Base-by-base conservation (phyloP, 1,284 basidiomycete species). In the Paramarasmius palmivorus region DNA sequence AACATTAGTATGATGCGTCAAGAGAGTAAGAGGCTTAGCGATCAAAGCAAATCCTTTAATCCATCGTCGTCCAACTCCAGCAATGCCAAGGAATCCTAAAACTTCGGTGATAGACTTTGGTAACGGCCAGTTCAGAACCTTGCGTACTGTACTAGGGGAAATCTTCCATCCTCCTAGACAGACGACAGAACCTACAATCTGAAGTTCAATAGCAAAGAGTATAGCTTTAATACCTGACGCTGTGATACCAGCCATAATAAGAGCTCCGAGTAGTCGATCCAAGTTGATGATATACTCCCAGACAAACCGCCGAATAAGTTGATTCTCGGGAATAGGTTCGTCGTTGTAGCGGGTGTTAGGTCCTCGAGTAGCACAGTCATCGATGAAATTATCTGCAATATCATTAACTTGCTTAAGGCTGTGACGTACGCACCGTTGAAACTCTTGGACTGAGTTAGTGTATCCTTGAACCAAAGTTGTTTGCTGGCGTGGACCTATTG, bases 401-500 rank as follows among this genome's bases (percentile, higher is more conserved):
- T 59, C 37, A 2, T 60, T 60, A 0, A 49, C 55, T 0, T 55
- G 45, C n/a, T 55, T 49, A 1, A 71, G 50, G 0, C 60, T 54
- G 47, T 71, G 69, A 4, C 41, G 41, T 0, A 59, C 56, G 20
- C 57, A 55, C 0, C 55, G 49, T 7, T 59, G 57, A 49, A 72
- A 70, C 53, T 66, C 62, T 22, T 58, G 60, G 0, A 67, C 55
- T 0, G 65, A 59, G 55, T 73, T 73, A 3, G 62, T 61, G 17
- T 54, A 65, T 0, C 72, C 72, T 50, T 66, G 63, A 0, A 64
- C 66, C 10, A 69, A 46, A 0, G 56, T 53, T 0, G 51, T 58
- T 1, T 58, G 50, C 8, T 63, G 59, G 0, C 52, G 35, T 0
- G 66, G 56, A 1, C 67, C 51, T 49, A 12, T 52, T 2, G 36